phyloP scores from a whole-genome alignment of 202 grass and related monocot genomes.

The Bolboschoenoplectus hybrid region DNA sequence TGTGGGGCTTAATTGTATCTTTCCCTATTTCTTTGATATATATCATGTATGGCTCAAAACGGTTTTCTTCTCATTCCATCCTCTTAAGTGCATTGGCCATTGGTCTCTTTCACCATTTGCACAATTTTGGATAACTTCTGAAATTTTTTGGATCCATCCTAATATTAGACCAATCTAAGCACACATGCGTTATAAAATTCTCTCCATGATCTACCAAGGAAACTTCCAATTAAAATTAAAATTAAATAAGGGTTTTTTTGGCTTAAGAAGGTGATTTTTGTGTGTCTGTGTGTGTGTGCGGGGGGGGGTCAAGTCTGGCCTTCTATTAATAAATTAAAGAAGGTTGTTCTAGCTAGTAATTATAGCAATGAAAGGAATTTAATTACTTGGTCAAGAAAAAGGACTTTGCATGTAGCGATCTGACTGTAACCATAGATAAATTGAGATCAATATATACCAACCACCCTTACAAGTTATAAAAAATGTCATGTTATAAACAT shows the following conservation, averaged over 20 bases:
- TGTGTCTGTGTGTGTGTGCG: too few relatives aligned
- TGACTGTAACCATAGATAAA: too few relatives aligned
- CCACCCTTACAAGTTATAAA: too few relatives aligned
- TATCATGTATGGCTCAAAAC: constrained; percentile 3
- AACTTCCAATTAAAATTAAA: constrained; percentile 15
- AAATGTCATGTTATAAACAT: too few relatives aligned
- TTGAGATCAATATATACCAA: too few relatives aligned
- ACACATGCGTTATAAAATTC: constrained; percentile 30
- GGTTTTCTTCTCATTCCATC: constrained; percentile 44
- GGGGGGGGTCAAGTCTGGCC: too few relatives aligned
- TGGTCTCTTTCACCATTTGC: constrained; percentile 37
- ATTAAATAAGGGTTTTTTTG: constrained; percentile 1
- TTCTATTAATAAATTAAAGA: too few relatives aligned
- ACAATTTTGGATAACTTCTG: constrained; percentile 38
- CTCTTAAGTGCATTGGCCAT: constrained; percentile 39
- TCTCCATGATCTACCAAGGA: constrained; percentile 19
- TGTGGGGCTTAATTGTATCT: constrained; percentile 29
- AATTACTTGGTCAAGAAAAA: neutral
- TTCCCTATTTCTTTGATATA: constrained; percentile 25
- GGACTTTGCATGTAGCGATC: too few relatives aligned
- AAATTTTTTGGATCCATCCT: constrained; percentile 3
- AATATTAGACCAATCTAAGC: neutral
- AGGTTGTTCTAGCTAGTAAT: too few relatives aligned
- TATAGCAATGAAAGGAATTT: too few relatives aligned
- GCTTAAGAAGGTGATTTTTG: too few relatives aligned